Percentiles rank a stretch among this genome's conserved stretches.
phyloP scores from a whole-genome alignment of 768 basidiomycete species.

The Lentinula boryana region DNA sequence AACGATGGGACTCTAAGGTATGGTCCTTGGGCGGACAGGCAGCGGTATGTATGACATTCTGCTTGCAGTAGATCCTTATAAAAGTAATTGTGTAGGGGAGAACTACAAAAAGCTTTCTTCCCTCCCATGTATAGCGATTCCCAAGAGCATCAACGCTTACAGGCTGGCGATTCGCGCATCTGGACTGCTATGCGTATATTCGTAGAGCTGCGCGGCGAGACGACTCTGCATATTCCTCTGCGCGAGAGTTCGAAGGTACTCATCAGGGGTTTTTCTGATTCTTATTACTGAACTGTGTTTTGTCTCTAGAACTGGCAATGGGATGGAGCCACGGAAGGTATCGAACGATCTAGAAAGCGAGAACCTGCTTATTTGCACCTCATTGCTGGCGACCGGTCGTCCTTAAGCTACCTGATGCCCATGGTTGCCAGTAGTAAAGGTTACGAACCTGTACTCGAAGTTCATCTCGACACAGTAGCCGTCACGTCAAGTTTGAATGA shows the following conservation, averaged over 20 bases:
- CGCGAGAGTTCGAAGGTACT: constrained; percentile 83
- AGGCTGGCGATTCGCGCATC: constrained; percentile 72
- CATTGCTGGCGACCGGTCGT: constrained; percentile 73
- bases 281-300: background rate
- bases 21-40: constrained; percentile 96
- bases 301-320: constrained; percentile 80
- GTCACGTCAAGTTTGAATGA: constrained; percentile 87
- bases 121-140: constrained; percentile 70
- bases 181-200: constrained; percentile 82
- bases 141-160: constrained; percentile 49
- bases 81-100: constrained; percentile 35
- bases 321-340: constrained; percentile 55
- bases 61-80: background rate
- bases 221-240: constrained; percentile 81
- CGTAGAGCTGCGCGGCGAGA: constrained; percentile 72
- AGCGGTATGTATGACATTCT: constrained; percentile 44
- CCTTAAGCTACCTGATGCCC: constrained; percentile 79
- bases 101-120: constrained; percentile 79
- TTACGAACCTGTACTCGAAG: constrained; percentile 73
- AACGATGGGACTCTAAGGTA: constrained; percentile 72
- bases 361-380: constrained; percentile 72
- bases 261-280: background rate
- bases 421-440: constrained; percentile 71
- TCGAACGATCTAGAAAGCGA: constrained; percentile 46
- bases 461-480: constrained; percentile 74